phyloP scores from a whole-genome alignment of 2,329 filamentous ascomycete species.

The Calonectria multiphialidica region DNA sequence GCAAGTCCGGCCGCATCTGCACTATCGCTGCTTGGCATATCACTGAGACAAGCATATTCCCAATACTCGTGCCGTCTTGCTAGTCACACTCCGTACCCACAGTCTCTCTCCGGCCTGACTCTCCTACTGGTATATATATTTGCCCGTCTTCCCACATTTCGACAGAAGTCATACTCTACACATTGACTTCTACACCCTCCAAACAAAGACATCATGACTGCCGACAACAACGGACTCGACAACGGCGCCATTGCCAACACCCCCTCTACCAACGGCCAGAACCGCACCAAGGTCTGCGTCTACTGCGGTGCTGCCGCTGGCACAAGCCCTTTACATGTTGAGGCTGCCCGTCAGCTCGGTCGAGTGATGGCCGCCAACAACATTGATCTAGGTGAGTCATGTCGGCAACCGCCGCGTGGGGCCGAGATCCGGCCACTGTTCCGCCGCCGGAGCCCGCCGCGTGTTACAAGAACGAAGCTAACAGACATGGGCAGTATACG shows the following conservation, averaged over 20 bases:
- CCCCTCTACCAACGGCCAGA: constrained; percentile 44
- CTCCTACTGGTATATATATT: neutral
- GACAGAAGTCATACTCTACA: neutral
- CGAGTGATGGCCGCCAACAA: constrained; percentile 79
- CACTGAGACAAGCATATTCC: constrained; percentile 24
- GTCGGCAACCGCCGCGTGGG: neutral
- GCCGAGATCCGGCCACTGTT: neutral
- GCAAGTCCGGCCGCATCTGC: neutral
- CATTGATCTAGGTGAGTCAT: constrained; percentile 75
- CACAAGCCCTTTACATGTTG: constrained; percentile 78
- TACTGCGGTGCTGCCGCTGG: constrained; percentile 91
- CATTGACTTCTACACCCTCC: neutral
- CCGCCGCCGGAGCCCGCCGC: neutral
- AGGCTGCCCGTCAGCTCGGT: constrained; percentile 82
- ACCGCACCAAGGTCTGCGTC: constrained; percentile 82
- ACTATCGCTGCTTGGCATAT: constrained; percentile 18
- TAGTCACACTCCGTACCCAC: neutral
- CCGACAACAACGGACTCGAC: constrained; percentile 39
- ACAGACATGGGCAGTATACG: constrained; percentile 74
- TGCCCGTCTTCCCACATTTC: neutral
- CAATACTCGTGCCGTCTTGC: constrained; percentile 19
- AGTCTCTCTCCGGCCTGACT: neutral
- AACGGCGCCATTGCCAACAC: constrained; percentile 42
- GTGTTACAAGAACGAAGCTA: neutral
- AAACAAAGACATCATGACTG: constrained; percentile 44